These are phyloP conservation scores for Ilyonectria destructans DNA, from an alignment of 2,329 filamentous ascomycete genomes.

Conservation along the genomic window DNA sequence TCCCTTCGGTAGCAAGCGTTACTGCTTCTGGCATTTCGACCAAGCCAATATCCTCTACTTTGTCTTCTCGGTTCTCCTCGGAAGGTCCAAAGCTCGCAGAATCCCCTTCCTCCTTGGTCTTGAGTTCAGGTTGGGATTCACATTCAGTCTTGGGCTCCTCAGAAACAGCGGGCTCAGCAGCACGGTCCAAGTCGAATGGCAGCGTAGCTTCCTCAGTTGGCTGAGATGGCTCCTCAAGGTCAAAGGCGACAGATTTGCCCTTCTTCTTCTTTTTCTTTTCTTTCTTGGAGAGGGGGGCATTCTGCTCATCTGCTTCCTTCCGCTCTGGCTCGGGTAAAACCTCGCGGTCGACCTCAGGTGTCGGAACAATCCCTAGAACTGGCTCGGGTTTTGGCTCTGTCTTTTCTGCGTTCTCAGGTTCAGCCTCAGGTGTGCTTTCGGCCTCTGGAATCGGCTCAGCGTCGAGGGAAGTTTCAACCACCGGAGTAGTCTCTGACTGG, in stretches of 20 bases:
- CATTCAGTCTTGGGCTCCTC: not conserved
- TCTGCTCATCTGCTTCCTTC: constrained; percentile 4
- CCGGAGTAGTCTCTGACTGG: not conserved
- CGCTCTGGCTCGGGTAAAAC: not conserved
- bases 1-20: not conserved
- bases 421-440: not conserved
- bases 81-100: not conserved
- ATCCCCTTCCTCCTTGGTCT: not conserved
- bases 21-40: not conserved
- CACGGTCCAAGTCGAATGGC: not conserved
- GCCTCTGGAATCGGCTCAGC: not conserved
- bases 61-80: not conserved
- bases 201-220: not conserved
- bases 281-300: not conserved
- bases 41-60: not conserved
- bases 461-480: not conserved
- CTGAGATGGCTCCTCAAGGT: not conserved
- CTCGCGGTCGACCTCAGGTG: not conserved
- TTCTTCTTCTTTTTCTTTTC: constrained; percentile 28
- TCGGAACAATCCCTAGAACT: not conserved
- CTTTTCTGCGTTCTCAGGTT: not conserved
- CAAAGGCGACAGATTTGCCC: constrained; percentile 3
- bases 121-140: not conserved
- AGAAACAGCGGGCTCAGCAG: not conserved
- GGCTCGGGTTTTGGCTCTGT: not conserved